phyloP scores from a whole-genome alignment of 2,329 filamentous ascomycete species.

The Fusarium virguliforme region DNA sequence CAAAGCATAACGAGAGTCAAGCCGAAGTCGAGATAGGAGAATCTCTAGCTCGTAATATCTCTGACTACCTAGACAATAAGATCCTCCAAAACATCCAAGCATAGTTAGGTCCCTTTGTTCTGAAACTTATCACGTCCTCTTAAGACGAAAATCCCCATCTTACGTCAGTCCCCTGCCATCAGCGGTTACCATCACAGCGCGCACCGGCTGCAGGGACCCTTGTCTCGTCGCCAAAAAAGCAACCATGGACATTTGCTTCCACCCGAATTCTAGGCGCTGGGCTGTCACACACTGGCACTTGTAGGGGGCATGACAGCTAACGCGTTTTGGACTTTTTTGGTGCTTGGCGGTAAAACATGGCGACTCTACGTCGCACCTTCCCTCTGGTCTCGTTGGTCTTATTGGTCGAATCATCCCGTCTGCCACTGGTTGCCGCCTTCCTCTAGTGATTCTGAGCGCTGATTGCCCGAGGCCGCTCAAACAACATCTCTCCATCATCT shows the following conservation, averaged over 20 bases:
- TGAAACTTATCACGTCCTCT: slow-evolving; percentile 7
- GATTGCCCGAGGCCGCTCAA: slow-evolving; percentile 5
- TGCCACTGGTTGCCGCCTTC: slow-evolving; percentile 21
- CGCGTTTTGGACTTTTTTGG: not conserved
- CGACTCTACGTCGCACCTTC: not conserved
- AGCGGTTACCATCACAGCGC: slow-evolving; percentile 2
- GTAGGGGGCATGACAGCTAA: slow-evolving; percentile 14
- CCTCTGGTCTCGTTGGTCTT: not conserved
- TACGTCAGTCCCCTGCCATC: slow-evolving; percentile 8
- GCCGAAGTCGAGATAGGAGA: slow-evolving; percentile 8
- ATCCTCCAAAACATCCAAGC: slow-evolving; percentile 6
- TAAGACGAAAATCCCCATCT: slow-evolving; percentile 1
- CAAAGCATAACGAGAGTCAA: slow-evolving; percentile 11
- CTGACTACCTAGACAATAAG: not conserved
- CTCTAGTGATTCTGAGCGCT: slow-evolving; percentile 3
- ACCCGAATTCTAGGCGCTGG: slow-evolving; percentile 40
- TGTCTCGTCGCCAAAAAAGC: slow-evolving; percentile 32
- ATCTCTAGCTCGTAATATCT: not conserved
- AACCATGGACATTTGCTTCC: slow-evolving; percentile 22
- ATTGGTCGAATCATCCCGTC: slow-evolving; percentile 10
- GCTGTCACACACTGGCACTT: not conserved
- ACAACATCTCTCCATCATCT: slow-evolving; percentile 25
- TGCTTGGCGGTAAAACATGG: slow-evolving; percentile 5
- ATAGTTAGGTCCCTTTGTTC: not conserved
- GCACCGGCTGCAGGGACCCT: slow-evolving; percentile 20